Percentiles rank a stretch among this genome's conserved stretches.
These are phyloP conservation scores for Diaporthe sp. DNA, from an alignment of 2,329 filamentous ascomycete genomes.

Conservation along the genomic window DNA sequence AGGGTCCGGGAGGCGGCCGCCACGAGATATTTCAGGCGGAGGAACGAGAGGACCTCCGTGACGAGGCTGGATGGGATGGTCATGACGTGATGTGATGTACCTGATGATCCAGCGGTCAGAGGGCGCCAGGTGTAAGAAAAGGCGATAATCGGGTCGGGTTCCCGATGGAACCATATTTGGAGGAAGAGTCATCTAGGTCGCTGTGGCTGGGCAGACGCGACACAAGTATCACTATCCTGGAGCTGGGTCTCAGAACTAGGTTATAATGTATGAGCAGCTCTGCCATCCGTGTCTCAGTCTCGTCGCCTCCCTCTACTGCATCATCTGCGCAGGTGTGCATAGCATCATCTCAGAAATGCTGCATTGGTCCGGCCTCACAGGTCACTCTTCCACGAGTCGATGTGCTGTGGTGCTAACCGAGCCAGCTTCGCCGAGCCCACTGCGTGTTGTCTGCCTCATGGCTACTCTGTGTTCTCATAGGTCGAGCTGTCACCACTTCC, in stretches of 20 bases:
- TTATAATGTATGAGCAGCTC: neutral
- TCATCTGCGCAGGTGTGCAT: neutral
- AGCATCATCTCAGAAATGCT: neutral
- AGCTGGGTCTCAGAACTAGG: too few species aligned
- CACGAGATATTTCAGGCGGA: constrained; percentile 63
- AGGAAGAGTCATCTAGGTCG: neutral
- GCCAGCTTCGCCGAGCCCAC: neutral
- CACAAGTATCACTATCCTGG: neutral
- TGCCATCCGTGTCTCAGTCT: neutral
- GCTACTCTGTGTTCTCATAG: neutral
- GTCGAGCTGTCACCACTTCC: neutral
- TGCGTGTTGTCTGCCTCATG: neutral
- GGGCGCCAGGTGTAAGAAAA: neutral
- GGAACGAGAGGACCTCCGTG: constrained; percentile 59
- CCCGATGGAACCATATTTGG: neutral
- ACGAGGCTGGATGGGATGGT: constrained; percentile 32
- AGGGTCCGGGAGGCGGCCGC: constrained; percentile 65
- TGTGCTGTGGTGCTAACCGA: neutral
- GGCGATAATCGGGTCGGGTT: neutral
- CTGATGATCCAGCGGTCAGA: neutral
- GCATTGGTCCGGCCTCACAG: too few species aligned
- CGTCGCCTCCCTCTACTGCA: neutral
- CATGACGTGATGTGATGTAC: constrained; percentile 21
- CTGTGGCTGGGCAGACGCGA: neutral
- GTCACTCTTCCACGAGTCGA: neutral